phyloP scores from a whole-genome alignment of 371 early-diverging fungal genomes.

The Chytridium lagenaria region DNA sequence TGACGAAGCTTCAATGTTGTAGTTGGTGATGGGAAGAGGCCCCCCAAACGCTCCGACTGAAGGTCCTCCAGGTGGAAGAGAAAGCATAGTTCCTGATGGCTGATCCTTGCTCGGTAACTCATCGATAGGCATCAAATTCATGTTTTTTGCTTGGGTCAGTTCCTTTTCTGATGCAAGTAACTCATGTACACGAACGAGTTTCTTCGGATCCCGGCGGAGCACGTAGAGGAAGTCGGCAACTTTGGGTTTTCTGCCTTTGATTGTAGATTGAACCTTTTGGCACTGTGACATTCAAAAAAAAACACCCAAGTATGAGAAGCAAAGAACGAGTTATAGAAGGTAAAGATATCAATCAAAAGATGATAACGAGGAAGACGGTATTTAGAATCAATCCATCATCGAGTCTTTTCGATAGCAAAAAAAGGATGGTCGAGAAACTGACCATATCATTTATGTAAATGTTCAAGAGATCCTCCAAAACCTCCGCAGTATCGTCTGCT shows the following conservation, averaged over 20 bases:
- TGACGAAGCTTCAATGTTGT: too few species aligned
- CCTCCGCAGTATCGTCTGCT: conserved; percentile 88
- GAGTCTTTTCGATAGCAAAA: conserved; percentile 2
- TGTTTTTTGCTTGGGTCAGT: conserved; percentile 79
- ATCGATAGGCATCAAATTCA: conserved; percentile 4
- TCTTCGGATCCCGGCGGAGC: conserved; percentile 93
- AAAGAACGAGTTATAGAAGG: too few species aligned
- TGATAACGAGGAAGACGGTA: too few species aligned
- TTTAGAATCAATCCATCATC: too few species aligned
- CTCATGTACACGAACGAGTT: conserved; percentile 95
- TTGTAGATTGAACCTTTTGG: conserved; percentile 69
- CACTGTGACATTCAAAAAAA: conserved; percentile 75
- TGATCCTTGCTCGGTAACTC: conserved; percentile 1
- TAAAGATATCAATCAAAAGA: too few species aligned
- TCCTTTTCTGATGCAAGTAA: conserved; percentile 94
- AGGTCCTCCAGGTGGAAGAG: not conserved
- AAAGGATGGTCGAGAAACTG: conserved; percentile 24
- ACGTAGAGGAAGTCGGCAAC: conserved; percentile 94
- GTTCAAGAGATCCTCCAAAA: conserved; percentile 92
- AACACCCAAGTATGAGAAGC: too few species aligned
- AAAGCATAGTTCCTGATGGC: not conserved
- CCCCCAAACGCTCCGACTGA: not conserved
- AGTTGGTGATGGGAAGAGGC: too few species aligned
- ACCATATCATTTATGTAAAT: conserved; percentile 92
- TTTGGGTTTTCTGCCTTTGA: conserved; percentile 74